Conservation (phyloP, 805 yeast genomes). For the Schizosaccharomyces lindneri region DNA sequence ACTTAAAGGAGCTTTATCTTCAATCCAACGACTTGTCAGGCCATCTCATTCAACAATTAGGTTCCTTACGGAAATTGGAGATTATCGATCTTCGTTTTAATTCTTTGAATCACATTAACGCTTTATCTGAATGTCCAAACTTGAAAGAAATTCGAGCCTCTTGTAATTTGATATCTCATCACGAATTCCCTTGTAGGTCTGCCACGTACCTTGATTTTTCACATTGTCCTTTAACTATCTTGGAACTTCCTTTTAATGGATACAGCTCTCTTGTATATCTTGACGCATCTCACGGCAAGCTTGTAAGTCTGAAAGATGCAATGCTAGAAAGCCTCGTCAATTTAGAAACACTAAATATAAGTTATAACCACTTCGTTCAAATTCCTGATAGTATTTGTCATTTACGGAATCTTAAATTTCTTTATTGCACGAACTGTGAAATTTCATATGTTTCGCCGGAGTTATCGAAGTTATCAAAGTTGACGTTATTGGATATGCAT, state of each 20-base stretch:
- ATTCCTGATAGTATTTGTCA: slow-evolving; percentile 37
- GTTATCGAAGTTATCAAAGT: slow-evolving; percentile 26
- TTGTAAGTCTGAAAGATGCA: slow-evolving; percentile 17
- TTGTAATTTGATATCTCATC: neutral
- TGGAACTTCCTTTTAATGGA: neutral
- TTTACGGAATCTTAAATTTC: slow-evolving; percentile 34
- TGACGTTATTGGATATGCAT: slow-evolving; percentile 53
- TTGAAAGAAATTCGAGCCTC: neutral
- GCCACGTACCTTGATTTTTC: neutral
- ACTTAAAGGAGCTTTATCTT: slow-evolving; percentile 32
- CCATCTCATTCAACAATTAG: neutral
- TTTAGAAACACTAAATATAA: slow-evolving; percentile 30
- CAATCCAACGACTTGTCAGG: neutral
- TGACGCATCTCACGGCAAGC: slow-evolving; percentile 16
- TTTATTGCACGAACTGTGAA: slow-evolving; percentile 53
- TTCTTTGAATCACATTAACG: neutral
- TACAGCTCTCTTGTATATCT: neutral
- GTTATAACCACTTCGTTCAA: slow-evolving; percentile 41
- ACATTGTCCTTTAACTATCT: neutral
- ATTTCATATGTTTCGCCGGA: slow-evolving; percentile 27
- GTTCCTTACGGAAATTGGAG: neutral
- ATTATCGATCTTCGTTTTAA: neutral
- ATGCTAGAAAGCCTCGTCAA: neutral
- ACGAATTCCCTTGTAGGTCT: neutral
- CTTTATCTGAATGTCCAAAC: neutral